Evolutionary conservation across 2,329 filamentous ascomycete species (phyloP), one percentile per base, ranked within the genome.

Genomic region (Dactylonectria estremocensis): DNA sequence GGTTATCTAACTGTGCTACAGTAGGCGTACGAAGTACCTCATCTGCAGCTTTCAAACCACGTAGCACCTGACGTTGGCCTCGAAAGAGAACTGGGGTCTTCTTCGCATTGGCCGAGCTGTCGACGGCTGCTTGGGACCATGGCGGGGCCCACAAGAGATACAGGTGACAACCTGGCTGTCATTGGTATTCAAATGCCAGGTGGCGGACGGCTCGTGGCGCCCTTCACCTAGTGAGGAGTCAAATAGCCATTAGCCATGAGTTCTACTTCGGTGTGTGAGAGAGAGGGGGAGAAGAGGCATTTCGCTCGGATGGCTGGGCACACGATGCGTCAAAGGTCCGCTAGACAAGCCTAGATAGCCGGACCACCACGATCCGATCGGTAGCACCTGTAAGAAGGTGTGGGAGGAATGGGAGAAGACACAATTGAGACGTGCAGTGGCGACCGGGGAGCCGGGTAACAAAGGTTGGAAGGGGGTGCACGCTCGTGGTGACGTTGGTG

Each of bases 291-390:
- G 16, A 60, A 43, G 28, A 52, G 48, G 52, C 46, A 60, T 45
- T 28, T 50, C 58, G 33, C 48, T 28, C 33, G 43, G 48, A 61
- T 52, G 18, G 45, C 33, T 24, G 18, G 40, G 20, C 16, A 20
- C 43, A 31, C 45, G 55, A 10, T 33, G n/a, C 33, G 45, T 43
- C 45, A 49, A 55, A 52, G 24, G 18, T 16, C 52, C 50, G 33
- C 64, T 40, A 40, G 64, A 58, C 13, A 20, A 48, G 48, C 35
- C 64, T 28, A 57, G 59, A 43, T 52, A 61, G 40, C 56, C 58
- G 63, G 63, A 22, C 40, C 22, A 22, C 40, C 22, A 53, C 45
- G 31, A 35, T 16, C 45, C 52, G 50, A 61, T 61, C 63, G 57
- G 50, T 35, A 24, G 57, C 56, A 16, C 22, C 22, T 55, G 35